phyloP scores from a whole-genome alignment of 129 eudicot genomes.

The Flaveria ramosissima region DNA sequence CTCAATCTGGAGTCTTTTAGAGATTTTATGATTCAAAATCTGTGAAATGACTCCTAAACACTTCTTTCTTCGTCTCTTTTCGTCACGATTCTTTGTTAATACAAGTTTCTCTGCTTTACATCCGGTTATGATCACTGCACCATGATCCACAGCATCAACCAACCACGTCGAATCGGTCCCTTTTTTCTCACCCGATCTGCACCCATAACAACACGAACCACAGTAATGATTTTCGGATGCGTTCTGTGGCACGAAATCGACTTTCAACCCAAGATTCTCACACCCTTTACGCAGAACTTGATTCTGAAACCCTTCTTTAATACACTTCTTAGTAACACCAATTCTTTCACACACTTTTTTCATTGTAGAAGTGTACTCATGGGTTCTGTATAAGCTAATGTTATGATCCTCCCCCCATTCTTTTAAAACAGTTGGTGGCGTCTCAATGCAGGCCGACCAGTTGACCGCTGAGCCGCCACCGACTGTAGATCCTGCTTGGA shows the following conservation, averaged over 20 bases:
- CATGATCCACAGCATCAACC: conserved; percentile 78
- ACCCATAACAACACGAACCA: conserved; percentile 84
- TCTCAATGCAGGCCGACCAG: conserved; percentile 78
- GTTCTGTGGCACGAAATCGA: conserved; percentile 62
- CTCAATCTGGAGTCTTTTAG: conserved; percentile 55
- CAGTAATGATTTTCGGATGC: conserved; percentile 69
- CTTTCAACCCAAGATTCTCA: conserved; percentile 67
- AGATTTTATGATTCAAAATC: conserved; percentile 36
- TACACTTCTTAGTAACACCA: conserved; percentile 68
- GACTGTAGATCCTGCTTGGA: conserved; percentile 81
- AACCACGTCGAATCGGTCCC: conserved; percentile 91
- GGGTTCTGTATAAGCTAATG: conserved; percentile 46
- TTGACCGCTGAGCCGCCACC: conserved; percentile 96
- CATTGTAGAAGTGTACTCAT: conserved; percentile 57
- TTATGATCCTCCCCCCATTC: conserved; percentile 73
- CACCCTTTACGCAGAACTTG: conserved; percentile 86
- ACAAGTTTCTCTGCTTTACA: conserved; percentile 67
- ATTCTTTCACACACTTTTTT: conserved; percentile 58
- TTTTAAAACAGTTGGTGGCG: conserved; percentile 51
- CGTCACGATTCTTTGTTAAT: conserved; percentile 34
- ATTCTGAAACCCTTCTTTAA: conserved; percentile 77
- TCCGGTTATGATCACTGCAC: conserved; percentile 82
- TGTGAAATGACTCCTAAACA: conserved; percentile 66
- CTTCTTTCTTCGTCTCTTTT: conserved; percentile 40
- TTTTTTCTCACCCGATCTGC: conserved; percentile 70